Evolutionary conservation across 2,329 filamentous ascomycete species (phyloP).

Genomic region (Cladosporium sp.): DNA sequence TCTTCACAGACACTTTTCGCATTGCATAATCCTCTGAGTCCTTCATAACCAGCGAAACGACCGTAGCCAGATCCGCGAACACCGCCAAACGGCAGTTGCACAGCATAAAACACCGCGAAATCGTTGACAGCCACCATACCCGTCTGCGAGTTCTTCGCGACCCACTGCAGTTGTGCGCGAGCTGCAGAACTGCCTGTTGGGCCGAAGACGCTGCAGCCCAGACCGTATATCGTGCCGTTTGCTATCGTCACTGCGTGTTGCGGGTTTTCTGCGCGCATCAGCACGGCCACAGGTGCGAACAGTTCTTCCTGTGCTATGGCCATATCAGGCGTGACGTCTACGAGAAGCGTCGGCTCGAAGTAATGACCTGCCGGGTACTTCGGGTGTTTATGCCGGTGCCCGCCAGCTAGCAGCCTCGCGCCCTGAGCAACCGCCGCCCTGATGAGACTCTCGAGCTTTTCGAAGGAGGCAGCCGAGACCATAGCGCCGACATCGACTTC

Average conservation of each 20-base stretch:
- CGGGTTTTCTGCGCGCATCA: conserved; percentile 72
- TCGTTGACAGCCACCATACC: conserved; percentile 97
- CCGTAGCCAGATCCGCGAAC: conserved; percentile 87
- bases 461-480: conserved; percentile 77
- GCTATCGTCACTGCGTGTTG: conserved; percentile 71
- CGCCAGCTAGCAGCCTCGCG: conserved; percentile 79
- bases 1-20: conserved; percentile 84
- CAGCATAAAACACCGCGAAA: conserved; percentile 90
- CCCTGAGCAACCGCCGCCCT: conserved; percentile 74
- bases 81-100: conserved; percentile 91
- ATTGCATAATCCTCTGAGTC: conserved; percentile 81
- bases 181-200: conserved; percentile 45
- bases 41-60: conserved; percentile 87
- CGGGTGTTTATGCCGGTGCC: conserved; percentile 70
- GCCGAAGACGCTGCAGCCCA: conserved; percentile 88
- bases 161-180: conserved; percentile 59
- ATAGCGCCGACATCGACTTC: conserved; percentile 81
- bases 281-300: conserved; percentile 85
- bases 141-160: conserved; percentile 69
- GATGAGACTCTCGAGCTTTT: conserved; percentile 74
- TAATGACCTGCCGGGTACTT: conserved; percentile 79
- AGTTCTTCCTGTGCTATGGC: conserved; percentile 85
- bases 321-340: conserved; percentile 86
- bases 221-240: conserved; percentile 80
- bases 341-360: conserved; percentile 86